These are phyloP conservation scores for Thermomucor indicae-seudaticae DNA, from an alignment of 371 early-diverging fungal species.

Conservation along the genomic window DNA sequence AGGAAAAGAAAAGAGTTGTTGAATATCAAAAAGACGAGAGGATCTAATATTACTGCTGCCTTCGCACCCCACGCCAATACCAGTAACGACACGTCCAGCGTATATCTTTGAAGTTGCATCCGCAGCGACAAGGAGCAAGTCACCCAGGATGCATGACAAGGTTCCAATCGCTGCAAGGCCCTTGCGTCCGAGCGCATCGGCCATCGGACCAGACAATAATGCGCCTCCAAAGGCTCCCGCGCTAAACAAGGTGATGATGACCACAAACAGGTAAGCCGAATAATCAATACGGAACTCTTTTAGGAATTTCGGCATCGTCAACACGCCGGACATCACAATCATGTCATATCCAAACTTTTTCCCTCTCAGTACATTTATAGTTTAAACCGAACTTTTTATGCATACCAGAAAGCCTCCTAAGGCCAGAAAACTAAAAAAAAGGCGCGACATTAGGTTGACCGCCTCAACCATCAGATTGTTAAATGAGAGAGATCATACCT, in stretches of 20 bases:
- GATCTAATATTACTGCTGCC: too few relatives aligned
- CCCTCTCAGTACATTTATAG: background rate
- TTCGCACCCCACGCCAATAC: slow-evolving; percentile 80
- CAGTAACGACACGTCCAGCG: slow-evolving; percentile 75
- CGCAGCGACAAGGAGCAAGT: slow-evolving; percentile 64
- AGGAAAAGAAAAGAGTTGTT: background rate
- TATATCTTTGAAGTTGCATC: slow-evolving; percentile 51
- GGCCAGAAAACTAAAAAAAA: slow-evolving; percentile 4
- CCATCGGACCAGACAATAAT: slow-evolving; percentile 58
- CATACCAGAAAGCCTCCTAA: slow-evolving; percentile 13
- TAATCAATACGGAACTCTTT: background rate
- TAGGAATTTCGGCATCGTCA: slow-evolving; percentile 2
- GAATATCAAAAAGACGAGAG: background rate
- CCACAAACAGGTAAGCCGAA: background rate
- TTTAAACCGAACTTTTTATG: background rate
- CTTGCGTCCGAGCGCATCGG: slow-evolving; percentile 76
- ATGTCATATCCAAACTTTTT: slow-evolving; percentile 10
- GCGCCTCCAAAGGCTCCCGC: slow-evolving; percentile 63
- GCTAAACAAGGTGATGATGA: slow-evolving; percentile 3
- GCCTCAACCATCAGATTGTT: background rate
- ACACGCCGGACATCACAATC: slow-evolving; percentile 5
- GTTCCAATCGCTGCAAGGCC: slow-evolving; percentile 62
- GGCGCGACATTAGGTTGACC: background rate
- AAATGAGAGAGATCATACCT: background rate
- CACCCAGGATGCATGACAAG: slow-evolving; percentile 70